Evolutionary conservation across 352 stramenopile genomes (phyloP).

Genomic region (Achlya hypogyna): DNA sequence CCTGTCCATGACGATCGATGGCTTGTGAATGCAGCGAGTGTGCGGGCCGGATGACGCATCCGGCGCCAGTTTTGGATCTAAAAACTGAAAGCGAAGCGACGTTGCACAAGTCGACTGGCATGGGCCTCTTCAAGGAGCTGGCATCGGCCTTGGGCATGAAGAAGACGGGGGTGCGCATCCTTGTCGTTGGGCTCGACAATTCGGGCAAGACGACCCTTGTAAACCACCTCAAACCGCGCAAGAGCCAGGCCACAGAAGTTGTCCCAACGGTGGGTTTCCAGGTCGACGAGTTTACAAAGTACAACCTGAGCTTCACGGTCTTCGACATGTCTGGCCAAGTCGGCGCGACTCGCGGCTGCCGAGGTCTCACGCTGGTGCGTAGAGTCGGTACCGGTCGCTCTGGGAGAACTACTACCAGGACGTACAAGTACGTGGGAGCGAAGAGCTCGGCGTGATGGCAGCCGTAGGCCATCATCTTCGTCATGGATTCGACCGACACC

Average conservation of each 20-base stretch:
- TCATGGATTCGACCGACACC: slow-evolving; percentile 80
- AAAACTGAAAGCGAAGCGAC: neutral
- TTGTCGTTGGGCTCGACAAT: slow-evolving; percentile 86
- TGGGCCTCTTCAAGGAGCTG: slow-evolving; percentile 83
- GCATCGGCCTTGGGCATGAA: slow-evolving; percentile 67
- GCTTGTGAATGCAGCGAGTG: too few species aligned
- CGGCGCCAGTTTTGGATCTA: neutral
- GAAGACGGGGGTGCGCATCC: slow-evolving; percentile 77
- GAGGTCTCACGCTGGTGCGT: neutral
- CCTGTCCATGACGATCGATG: too few species aligned
- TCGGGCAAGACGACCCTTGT: slow-evolving; percentile 89
- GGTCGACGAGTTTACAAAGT: slow-evolving; percentile 83
- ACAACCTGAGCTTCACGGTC: slow-evolving; percentile 88
- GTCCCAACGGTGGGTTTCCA: slow-evolving; percentile 86
- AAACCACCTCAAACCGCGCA: slow-evolving; percentile 87
- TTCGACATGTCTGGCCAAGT: slow-evolving; percentile 86
- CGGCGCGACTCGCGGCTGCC: neutral
- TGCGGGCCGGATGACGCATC: too few species aligned
- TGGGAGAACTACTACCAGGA: slow-evolving; percentile 85
- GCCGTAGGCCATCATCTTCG: slow-evolving; percentile 78
- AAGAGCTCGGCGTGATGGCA: neutral
- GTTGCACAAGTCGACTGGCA: slow-evolving; percentile 19
- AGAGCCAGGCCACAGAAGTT: slow-evolving; percentile 71
- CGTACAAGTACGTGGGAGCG: slow-evolving; percentile 30
- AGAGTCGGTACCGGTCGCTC: slow-evolving; percentile 68